Conservation (phyloP, 2,329 filamentous ascomycete genomes). For the Aspergillus fumigatus region DNA sequence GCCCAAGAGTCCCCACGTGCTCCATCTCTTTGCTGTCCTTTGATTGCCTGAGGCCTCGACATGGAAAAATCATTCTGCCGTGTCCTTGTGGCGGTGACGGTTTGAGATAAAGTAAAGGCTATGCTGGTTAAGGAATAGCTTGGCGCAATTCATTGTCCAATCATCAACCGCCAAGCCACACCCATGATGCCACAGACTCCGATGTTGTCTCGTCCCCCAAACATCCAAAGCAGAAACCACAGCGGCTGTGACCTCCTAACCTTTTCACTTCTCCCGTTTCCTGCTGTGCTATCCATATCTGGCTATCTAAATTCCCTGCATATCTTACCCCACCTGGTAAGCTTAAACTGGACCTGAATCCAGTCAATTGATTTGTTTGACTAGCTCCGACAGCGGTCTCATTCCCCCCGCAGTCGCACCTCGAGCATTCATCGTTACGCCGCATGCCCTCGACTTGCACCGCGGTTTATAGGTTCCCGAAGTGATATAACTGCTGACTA, state of each 20-base stretch:
- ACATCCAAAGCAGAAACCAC: constrained; percentile 6
- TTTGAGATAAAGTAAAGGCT: constrained; percentile 2
- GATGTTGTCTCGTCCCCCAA: constrained; percentile 4
- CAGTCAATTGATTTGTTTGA: neutral
- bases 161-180: constrained; percentile 12
- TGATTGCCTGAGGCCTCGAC: neutral
- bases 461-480: constrained; percentile 4
- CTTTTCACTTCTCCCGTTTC: constrained; percentile 1
- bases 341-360: neutral
- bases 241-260: constrained; percentile 4
- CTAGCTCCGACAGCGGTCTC: neutral
- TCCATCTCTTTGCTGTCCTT: neutral
- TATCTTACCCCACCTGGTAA: neutral
- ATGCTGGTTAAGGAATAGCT: constrained; percentile 9
- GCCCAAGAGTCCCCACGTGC: constrained; percentile 9
- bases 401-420: constrained; percentile 10
- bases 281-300: neutral
- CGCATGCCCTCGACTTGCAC: constrained; percentile 9
- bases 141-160: constrained; percentile 3
- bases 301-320: neutral
- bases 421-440: constrained; percentile 14
- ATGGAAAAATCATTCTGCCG: constrained; percentile 1
- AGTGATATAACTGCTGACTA: constrained; percentile 11
- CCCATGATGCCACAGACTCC: constrained; percentile 11
- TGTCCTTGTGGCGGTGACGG: constrained; percentile 7